Evolutionary conservation across 2,329 filamentous ascomycete species (phyloP).

Genomic region (Aspergillus viridinutans): DNA sequence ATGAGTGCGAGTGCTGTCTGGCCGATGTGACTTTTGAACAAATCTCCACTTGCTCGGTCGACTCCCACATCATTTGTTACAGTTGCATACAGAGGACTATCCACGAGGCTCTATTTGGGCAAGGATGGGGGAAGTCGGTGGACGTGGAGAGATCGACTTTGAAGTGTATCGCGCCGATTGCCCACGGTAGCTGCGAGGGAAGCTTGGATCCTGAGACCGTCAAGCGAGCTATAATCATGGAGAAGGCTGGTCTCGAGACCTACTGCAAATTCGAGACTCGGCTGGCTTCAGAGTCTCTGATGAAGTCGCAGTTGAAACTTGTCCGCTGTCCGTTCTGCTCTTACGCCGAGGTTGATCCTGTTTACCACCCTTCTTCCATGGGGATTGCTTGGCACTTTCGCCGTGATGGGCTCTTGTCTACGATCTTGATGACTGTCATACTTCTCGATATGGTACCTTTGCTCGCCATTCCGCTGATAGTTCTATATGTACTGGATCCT

Average conservation of each 20-base stretch:
- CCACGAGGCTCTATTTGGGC: conserved; percentile 85
- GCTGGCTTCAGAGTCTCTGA: conserved; percentile 69
- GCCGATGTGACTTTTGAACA: conserved; percentile 47
- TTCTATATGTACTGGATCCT: conserved; percentile 55
- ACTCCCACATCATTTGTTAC: conserved; percentile 50
- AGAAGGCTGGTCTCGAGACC: conserved; percentile 66
- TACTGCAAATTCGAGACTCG: conserved; percentile 74
- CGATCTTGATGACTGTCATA: conserved; percentile 46
- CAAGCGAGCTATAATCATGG: conserved; percentile 65
- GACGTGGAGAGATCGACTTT: conserved; percentile 69
- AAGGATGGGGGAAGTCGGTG: conserved; percentile 82
- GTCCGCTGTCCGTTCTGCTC: conserved; percentile 84
- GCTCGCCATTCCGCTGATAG: conserved; percentile 49
- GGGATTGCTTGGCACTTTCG: conserved; percentile 56
- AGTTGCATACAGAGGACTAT: conserved; percentile 77
- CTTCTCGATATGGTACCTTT: conserved; percentile 43
- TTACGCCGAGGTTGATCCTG: conserved; percentile 83
- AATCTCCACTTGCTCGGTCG: conserved; percentile 42
- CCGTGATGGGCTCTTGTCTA: conserved; percentile 50
- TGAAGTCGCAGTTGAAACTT: conserved; percentile 69
- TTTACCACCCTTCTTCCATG: conserved; percentile 56
- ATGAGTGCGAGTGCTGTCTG: conserved; percentile 48
- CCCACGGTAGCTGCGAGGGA: conserved; percentile 65
- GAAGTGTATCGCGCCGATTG: conserved; percentile 73
- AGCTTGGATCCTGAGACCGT: conserved; percentile 67